phyloP scores from a whole-genome alignment of 495 filamentous ascomycete species.

The Bacidia gigantensis region DNA sequence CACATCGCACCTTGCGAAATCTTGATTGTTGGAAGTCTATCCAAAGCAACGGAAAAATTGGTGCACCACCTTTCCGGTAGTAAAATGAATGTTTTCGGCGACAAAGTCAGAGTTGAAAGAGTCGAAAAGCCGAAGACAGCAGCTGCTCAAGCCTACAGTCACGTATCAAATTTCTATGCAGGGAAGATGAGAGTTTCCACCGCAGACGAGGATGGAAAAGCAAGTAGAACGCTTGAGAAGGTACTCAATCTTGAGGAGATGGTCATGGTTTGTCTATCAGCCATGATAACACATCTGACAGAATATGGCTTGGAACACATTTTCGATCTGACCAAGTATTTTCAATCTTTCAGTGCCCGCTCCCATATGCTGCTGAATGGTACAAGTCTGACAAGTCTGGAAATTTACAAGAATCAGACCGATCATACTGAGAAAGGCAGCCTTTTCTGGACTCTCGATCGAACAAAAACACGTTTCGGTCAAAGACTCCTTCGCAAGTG shows the following conservation, averaged over 20 bases:
- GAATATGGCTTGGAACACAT: slow-evolving; percentile 95
- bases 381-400: slow-evolving; percentile 84
- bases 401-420: slow-evolving; percentile 92
- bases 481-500: slow-evolving; percentile 81
- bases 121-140: slow-evolving; percentile 66
- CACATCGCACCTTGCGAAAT: slow-evolving; percentile 96
- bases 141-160: slow-evolving; percentile 70
- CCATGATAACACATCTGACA: slow-evolving; percentile 89
- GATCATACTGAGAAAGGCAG: slow-evolving; percentile 78
- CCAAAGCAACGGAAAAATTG: slow-evolving; percentile 87
- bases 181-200: slow-evolving; percentile 58
- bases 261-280: slow-evolving; percentile 82
- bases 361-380: slow-evolving; percentile 96
- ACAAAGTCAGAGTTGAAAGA: slow-evolving; percentile 71
- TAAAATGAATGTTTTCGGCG: slow-evolving; percentile 85
- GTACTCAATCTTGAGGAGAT: slow-evolving; percentile 73
- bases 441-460: slow-evolving; percentile 89
- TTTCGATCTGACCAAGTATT: slow-evolving; percentile 93
- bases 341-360: slow-evolving; percentile 87
- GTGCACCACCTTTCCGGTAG: slow-evolving; percentile 80
- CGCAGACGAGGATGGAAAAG: slow-evolving; percentile 31
- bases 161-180: slow-evolving; percentile 90
- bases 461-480: slow-evolving; percentile 82
- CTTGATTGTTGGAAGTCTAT: slow-evolving; percentile 84
- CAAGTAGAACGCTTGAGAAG: slow-evolving; percentile 59